Conservation (phyloP, 2,329 filamentous ascomycete genomes). For the Alternaria gaisen region DNA sequence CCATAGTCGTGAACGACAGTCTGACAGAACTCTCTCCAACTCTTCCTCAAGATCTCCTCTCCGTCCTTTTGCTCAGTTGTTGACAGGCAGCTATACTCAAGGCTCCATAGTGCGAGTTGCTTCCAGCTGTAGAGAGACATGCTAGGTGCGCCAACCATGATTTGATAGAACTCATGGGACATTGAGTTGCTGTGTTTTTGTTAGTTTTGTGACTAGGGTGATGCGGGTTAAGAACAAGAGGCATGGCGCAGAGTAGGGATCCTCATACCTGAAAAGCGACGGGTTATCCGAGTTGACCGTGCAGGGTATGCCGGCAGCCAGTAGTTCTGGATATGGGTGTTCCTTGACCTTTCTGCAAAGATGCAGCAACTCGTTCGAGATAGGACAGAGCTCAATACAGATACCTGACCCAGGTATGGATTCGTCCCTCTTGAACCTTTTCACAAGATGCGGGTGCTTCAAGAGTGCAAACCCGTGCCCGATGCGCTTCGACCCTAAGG, state of each 20-base stretch:
- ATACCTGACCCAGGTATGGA: conserved; percentile 49
- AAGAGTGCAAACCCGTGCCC: conserved; percentile 77
- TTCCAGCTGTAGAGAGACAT: conserved; percentile 77
- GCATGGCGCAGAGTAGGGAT: too few species aligned
- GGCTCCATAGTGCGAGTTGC: conserved; percentile 62
- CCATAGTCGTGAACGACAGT: not conserved
- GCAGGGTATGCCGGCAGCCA: conserved; percentile 78
- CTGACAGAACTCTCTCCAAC: conserved; percentile 68
- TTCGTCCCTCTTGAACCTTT: conserved; percentile 62
- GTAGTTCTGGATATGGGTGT: conserved; percentile 72
- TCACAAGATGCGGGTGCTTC: conserved; percentile 69
- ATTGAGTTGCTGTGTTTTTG: conserved; percentile 66
- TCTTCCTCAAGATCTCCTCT: conserved; percentile 58
- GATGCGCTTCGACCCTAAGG: conserved; percentile 73
- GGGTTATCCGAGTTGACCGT: conserved; percentile 80
- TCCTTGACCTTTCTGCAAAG: conserved; percentile 71
- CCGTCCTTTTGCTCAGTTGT: conserved; percentile 52
- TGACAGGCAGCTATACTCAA: conserved; percentile 55
- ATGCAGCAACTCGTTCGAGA: conserved; percentile 79
- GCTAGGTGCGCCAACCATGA: conserved; percentile 72
- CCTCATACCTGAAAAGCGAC: conserved; percentile 69
- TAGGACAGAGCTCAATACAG: conserved; percentile 79
- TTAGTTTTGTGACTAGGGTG: not conserved
- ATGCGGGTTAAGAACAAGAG: too few species aligned
- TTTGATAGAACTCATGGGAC: conserved; percentile 80